Base-by-base conservation (phyloP, 495 filamentous ascomycete species). In the Aspergillus cristatus region DNA sequence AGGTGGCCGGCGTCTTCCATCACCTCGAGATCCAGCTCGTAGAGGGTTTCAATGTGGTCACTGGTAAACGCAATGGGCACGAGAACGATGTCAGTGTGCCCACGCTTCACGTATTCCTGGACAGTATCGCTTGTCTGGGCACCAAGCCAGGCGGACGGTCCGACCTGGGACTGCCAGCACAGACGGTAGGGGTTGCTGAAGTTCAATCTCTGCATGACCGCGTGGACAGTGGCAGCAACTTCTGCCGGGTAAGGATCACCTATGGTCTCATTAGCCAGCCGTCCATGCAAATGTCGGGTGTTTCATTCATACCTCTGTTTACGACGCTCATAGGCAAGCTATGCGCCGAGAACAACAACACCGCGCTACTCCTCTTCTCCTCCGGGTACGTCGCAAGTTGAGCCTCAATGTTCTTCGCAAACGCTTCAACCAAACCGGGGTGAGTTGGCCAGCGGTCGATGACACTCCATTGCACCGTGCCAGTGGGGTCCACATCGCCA, bases 81-180 rank as follows among this genome's bases (percentile, higher is more conserved):
- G 3, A 99, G 71, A 6, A 96, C 70, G 18, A 99, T 67, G 51
- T 99, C 86, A 18, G 81, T 90, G 54, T 94, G 82, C 2, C 88
- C 90, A 55, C 91, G 86, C 51, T 83, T 78, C 38, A 97, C 81
- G 51, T 94, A 94, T 24, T 83, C 68, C 54, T 86, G 75, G 11
- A 99, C 93, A 0, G 93, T 89, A 42, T 78, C 78, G 45, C 75
- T 76, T 1, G 93, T 97, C 58, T 97, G 93, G 20, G 93, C 88
- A 10, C 93, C 93, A 4, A 97, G 76, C 93, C 93, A 99, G 13
- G 93, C 82, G 22, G 77, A 81, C 2, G 93, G 93, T 12, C 93
- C 93, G 35, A 99, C 93, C 56, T 99, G 93, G 15, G 88, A 95
- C 61, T 99, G 93, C 91, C 91, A 99, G 53, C 87, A 88, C 20